Percentiles rank a stretch among this genome's conserved stretches.
Conservation (phyloP, 2,329 filamentous ascomycete species). For the Plectosphaerella cucumerina region DNA sequence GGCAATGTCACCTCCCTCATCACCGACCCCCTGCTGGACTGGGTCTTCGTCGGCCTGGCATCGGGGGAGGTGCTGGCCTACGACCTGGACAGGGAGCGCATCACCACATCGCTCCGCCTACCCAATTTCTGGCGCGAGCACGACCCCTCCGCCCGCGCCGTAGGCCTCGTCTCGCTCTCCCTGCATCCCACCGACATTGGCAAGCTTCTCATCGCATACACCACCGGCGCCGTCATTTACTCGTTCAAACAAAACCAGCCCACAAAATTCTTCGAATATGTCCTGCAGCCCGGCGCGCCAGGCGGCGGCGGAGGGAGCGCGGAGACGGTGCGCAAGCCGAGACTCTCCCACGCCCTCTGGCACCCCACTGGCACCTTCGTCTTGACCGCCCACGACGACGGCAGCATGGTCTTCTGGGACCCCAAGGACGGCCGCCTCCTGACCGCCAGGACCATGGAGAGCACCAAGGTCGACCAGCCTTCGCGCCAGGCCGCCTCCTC, state of each 20-base stretch:
- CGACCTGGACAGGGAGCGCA: conserved; percentile 76
- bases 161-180: conserved; percentile 70
- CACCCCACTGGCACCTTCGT: conserved; percentile 92
- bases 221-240: conserved; percentile 81
- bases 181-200: conserved; percentile 92
- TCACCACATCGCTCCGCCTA: conserved; percentile 69
- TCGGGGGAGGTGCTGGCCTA: conserved; percentile 88
- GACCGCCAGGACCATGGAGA: conserved; percentile 75
- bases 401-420: conserved; percentile 92
- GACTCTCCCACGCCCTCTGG: conserved; percentile 81
- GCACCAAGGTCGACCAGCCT: conserved; percentile 69
- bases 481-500: conserved; percentile 45
- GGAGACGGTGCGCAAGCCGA: conserved; percentile 63
- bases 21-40: conserved; percentile 89
- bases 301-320: conserved; percentile 69
- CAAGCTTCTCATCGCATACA: conserved; percentile 86
- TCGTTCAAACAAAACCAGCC: conserved; percentile 89
- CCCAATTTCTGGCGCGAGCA: conserved; percentile 81
- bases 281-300: conserved; percentile 74
- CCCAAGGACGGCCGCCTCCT: conserved; percentile 80
- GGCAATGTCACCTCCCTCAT: conserved; percentile 70
- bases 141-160: conserved; percentile 60
- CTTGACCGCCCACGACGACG: conserved; percentile 82
- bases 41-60: conserved; percentile 79
- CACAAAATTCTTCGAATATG: conserved; percentile 77